These are phyloP conservation scores for Harrya chromipes DNA, from an alignment of 768 basidiomycete genomes.

Conservation along the genomic window DNA sequence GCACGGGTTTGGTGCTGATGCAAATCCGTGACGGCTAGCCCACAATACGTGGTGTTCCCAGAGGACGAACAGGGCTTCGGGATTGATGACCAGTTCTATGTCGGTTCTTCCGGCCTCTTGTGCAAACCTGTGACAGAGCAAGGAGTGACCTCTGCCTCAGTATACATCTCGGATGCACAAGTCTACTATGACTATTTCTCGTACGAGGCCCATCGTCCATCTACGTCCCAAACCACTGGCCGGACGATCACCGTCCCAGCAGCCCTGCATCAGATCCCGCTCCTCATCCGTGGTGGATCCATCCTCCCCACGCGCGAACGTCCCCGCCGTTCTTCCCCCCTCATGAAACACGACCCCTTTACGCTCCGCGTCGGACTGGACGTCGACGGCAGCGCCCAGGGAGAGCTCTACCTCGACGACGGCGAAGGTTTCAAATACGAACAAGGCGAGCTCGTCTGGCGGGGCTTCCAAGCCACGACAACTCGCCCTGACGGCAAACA, in stretches of 20 bases:
- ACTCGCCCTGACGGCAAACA: constrained; percentile 10
- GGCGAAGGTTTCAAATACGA: constrained; percentile 79
- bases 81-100: constrained; percentile 92
- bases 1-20: not conserved
- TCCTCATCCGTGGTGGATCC: constrained; percentile 88
- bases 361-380: constrained; percentile 83
- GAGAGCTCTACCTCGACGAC: constrained; percentile 94
- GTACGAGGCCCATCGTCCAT: constrained; percentile 61
- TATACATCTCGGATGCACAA: constrained; percentile 89
- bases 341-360: constrained; percentile 93
- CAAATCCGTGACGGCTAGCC: constrained; percentile 44
- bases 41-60: constrained; percentile 95
- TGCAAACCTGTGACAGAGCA: constrained; percentile 86
- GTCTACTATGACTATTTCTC: constrained; percentile 96
- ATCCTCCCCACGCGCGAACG: constrained; percentile 87
- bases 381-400: constrained; percentile 55
- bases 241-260: constrained; percentile 74
- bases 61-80: constrained; percentile 81
- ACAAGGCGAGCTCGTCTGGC: constrained; percentile 81
- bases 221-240: constrained; percentile 43
- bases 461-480: constrained; percentile 62
- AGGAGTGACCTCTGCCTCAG: constrained; percentile 60
- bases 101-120: constrained; percentile 84
- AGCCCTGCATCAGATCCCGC: constrained; percentile 74
- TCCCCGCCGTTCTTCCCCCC: constrained; percentile 75